Evolutionary conservation across 257 asterid genomes (phyloP).

Genomic region (Primulina tabacum): DNA sequence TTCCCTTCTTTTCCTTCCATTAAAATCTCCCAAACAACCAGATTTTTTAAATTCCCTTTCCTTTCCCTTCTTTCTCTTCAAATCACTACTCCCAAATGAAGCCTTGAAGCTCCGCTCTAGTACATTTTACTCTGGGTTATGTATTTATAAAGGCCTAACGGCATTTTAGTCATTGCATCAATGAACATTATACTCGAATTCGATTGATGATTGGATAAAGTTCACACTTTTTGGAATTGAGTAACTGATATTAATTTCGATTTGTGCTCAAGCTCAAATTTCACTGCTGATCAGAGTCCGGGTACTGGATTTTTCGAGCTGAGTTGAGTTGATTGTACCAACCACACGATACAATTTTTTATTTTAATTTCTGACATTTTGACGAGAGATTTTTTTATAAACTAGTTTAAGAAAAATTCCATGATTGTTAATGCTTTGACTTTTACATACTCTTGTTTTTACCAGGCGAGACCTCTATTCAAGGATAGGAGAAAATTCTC

Average conservation of each 20-base stretch:
- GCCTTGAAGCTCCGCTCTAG: neutral
- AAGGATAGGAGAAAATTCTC: conserved; percentile 72
- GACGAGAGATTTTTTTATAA: neutral
- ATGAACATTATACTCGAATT: no score
- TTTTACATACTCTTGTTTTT: neutral
- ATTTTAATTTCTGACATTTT: neutral
- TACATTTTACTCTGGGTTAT: neutral
- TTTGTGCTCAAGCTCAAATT: neutral
- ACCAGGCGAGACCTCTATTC: conserved; percentile 84
- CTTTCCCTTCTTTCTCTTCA: no score
- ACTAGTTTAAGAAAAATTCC: neutral
- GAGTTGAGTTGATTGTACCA: neutral
- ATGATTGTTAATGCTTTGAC: neutral
- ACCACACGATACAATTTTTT: neutral
- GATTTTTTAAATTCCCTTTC: no score
- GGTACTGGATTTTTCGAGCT: neutral
- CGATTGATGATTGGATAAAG: neutral
- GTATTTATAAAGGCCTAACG: neutral
- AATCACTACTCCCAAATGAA: no score
- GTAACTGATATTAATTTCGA: neutral
- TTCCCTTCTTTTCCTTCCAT: no score
- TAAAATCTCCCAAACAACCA: no score
- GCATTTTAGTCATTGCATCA: no score
- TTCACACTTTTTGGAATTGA: neutral
- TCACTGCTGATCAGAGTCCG: neutral